phyloP scores from a whole-genome alignment of 1,284 basidiomycete species.

The Vanrija sp. region DNA sequence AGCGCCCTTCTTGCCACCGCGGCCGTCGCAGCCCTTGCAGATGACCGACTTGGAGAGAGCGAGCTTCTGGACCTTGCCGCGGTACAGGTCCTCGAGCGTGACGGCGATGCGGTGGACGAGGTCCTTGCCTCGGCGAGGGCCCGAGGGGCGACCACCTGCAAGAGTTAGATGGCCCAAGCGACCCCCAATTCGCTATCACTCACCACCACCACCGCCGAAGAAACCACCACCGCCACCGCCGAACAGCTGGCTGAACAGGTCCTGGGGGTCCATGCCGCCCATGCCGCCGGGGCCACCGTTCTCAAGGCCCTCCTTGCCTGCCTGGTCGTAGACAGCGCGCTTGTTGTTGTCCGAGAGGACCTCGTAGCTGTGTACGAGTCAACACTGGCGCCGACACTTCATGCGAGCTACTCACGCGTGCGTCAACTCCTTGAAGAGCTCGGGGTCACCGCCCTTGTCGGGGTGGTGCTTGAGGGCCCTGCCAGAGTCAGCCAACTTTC shows the following conservation, averaged over 20 bases:
- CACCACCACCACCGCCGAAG: conserved; percentile 54
- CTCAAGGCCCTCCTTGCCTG: conserved; percentile 90
- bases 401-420: conserved; percentile 67
- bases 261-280: conserved; percentile 93
- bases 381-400: not conserved
- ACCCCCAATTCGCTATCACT: not conserved
- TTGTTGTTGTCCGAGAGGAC: conserved; percentile 86
- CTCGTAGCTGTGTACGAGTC: conserved; percentile 66
- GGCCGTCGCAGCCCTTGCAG: conserved; percentile 89
- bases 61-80: conserved; percentile 96
- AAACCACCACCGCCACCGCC: conserved; percentile 63
- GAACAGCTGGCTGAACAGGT: conserved; percentile 97
- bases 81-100: conserved; percentile 95
- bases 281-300: conserved; percentile 72
- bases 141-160: conserved; percentile 54
- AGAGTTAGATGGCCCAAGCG: not conserved
- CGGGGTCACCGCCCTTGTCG: conserved; percentile 95
- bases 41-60: conserved; percentile 94
- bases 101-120: conserved; percentile 96
- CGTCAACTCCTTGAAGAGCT: conserved; percentile 95
- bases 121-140: conserved; percentile 97
- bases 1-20: conserved; percentile 95
- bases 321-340: conserved; percentile 79
- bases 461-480: conserved; percentile 88
- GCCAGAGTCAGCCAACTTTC: conserved; percentile 18